These are phyloP conservation scores for Suillus subluteus DNA, from an alignment of 768 basidiomycete genomes.

Conservation along the genomic window DNA sequence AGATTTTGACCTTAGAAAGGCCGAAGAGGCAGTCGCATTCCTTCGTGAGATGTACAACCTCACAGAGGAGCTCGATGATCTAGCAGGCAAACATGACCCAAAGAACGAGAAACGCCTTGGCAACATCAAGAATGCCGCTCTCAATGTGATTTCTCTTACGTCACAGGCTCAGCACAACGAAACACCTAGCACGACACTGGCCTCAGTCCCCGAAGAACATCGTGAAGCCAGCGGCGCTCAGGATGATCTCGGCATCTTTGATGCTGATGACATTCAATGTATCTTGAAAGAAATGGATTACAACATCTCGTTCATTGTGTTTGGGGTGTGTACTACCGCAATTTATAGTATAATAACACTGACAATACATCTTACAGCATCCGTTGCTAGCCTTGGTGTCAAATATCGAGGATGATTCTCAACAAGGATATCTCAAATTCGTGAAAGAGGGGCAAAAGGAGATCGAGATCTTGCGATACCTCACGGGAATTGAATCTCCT, in stretches of 20 bases:
- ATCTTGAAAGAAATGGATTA: constrained; percentile 4
- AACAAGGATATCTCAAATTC: constrained; percentile 18
- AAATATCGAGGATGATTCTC: background rate
- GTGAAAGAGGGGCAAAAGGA: constrained; percentile 9
- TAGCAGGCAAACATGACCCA: constrained; percentile 8
- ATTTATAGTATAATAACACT: background rate
- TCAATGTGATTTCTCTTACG: constrained; percentile 5
- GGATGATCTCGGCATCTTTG: constrained; percentile 11
- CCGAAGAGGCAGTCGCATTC: background rate
- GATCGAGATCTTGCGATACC: constrained; percentile 16
- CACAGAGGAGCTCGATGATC: background rate
- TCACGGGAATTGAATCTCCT: constrained; percentile 5
- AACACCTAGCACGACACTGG: background rate
- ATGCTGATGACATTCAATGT: constrained; percentile 2
- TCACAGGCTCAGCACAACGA: background rate
- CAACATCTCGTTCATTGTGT: too few relatives aligned
- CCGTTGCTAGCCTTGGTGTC: constrained; percentile 16
- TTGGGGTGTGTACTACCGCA: background rate
- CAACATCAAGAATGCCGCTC: background rate
- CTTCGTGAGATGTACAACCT: constrained; percentile 21
- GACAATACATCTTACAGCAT: constrained; percentile 12
- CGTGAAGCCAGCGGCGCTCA: background rate
- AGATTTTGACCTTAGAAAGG: background rate
- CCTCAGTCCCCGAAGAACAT: background rate
- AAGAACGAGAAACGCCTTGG: background rate